These are phyloP conservation scores for Pisolithus microcarpus DNA, from an alignment of 768 basidiomycete genomes.

Conservation along the genomic window DNA sequence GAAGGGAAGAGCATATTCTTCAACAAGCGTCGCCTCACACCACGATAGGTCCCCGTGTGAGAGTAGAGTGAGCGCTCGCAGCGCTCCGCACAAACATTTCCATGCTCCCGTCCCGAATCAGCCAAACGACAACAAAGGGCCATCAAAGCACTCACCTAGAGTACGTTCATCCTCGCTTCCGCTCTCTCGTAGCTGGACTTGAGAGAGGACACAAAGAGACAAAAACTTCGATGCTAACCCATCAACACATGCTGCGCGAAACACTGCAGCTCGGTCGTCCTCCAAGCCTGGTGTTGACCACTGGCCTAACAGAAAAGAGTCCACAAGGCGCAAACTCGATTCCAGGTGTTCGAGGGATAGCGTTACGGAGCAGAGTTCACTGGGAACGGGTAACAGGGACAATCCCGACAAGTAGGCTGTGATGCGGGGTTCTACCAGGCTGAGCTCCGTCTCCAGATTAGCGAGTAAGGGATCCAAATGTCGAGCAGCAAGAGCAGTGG, in stretches of 20 bases:
- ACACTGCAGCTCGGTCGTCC: constrained; percentile 5
- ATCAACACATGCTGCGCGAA: constrained; percentile 7
- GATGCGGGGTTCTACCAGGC: constrained; percentile 33
- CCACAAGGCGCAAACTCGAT: constrained; percentile 53
- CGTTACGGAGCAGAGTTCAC: constrained; percentile 11
- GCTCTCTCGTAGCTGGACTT: constrained; percentile 28
- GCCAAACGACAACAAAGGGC: background rate
- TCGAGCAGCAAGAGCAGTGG: constrained; percentile 32
- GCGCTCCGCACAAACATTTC: constrained; percentile 47
- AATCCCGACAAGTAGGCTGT: constrained; percentile 36
- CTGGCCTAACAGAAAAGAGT: constrained; percentile 45
- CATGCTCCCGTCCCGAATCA: constrained; percentile 23
- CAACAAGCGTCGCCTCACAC: constrained; percentile 44
- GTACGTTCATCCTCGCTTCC: constrained; percentile 6
- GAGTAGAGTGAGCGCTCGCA: constrained; percentile 65
- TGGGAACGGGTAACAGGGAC: constrained; percentile 27
- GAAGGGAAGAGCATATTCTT: constrained; percentile 40
- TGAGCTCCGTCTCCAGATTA: constrained; percentile 31
- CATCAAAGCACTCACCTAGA: constrained; percentile 14
- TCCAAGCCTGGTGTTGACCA: too few relatives aligned
- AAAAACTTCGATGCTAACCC: constrained; percentile 41
- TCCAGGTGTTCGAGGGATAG: constrained; percentile 43
- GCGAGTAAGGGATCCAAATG: constrained; percentile 26
- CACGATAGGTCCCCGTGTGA: constrained; percentile 57
- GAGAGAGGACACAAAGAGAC: constrained; percentile 44